Evolutionary conservation across 768 basidiomycete species (phyloP).

Genomic region (Boletales sp.): DNA sequence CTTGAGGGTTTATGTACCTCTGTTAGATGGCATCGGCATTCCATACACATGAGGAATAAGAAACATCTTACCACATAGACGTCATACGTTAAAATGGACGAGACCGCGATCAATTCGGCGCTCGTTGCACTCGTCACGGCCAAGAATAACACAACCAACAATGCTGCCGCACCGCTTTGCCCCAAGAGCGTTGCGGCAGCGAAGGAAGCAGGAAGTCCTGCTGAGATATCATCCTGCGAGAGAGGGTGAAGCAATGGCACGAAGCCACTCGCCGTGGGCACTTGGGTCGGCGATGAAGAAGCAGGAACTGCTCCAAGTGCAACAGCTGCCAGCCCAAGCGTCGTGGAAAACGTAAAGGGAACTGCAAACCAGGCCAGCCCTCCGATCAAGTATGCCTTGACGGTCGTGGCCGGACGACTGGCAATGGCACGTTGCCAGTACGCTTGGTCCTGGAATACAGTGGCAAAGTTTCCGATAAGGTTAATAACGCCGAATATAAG

Average conservation of each 20-base stretch:
- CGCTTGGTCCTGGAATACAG: conserved; percentile 64
- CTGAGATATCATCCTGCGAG: conserved; percentile 66
- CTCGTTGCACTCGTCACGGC: conserved; percentile 83
- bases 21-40: conserved; percentile 16
- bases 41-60: not conserved
- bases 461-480: conserved; percentile 79
- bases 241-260: conserved; percentile 42
- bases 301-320: conserved; percentile 56
- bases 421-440: conserved; percentile 96
- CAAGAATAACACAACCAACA: conserved; percentile 81
- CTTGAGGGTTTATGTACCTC: conserved; percentile 78
- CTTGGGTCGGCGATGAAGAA: conserved; percentile 20
- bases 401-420: conserved; percentile 74
- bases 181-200: conserved; percentile 82
- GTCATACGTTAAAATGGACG: conserved; percentile 79
- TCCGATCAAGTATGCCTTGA: conserved; percentile 88
- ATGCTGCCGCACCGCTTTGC: conserved; percentile 70
- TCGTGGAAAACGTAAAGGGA: conserved; percentile 83
- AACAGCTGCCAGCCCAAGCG: conserved; percentile 83
- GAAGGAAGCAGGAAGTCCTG: conserved; percentile 84
- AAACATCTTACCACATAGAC: conserved; percentile 61
- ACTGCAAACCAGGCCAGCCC: conserved; percentile 92
- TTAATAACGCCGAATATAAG: conserved; percentile 86
- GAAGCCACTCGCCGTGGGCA: conserved; percentile 49
- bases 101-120: conserved; percentile 91